A percentile compares a stretch with the other conserved stretches of the same genome.
Conservation (phyloP, 805 yeast species). For the Metschnikowia baotianmanensis region DNA sequence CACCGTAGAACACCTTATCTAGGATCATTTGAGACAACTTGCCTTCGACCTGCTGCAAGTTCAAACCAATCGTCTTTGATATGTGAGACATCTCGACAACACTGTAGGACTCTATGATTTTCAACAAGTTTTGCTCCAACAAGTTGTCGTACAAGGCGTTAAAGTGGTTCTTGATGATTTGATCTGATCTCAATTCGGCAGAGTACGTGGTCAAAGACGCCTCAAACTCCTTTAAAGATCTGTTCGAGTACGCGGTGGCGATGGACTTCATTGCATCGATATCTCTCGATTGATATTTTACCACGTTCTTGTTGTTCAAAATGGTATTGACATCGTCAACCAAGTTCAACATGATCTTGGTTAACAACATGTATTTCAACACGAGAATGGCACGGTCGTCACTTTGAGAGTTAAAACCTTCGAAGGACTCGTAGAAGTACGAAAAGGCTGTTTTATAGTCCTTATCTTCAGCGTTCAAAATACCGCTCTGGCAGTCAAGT, state of each 20-base stretch:
- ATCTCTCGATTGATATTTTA: slow-evolving; percentile 75
- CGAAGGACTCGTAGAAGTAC: slow-evolving; percentile 92
- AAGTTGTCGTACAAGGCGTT: slow-evolving; percentile 89
- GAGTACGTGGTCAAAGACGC: slow-evolving; percentile 69
- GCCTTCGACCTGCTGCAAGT: slow-evolving; percentile 85
- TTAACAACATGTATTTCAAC: slow-evolving; percentile 86
- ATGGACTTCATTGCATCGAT: slow-evolving; percentile 96
- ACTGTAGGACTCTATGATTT: slow-evolving; percentile 93
- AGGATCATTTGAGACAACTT: slow-evolving; percentile 94
- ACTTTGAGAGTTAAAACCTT: slow-evolving; percentile 75
- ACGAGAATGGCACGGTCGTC: slow-evolving; percentile 64
- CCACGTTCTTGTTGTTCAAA: slow-evolving; percentile 63
- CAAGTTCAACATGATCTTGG: slow-evolving; percentile 88
- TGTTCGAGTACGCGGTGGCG: slow-evolving; percentile 82
- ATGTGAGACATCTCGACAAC: slow-evolving; percentile 92
- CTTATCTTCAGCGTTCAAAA: slow-evolving; percentile 92
- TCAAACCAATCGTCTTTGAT: slow-evolving; percentile 84
- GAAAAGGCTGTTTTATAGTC: slow-evolving; percentile 96
- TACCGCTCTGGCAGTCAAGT: slow-evolving; percentile 91
- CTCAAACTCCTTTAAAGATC: slow-evolving; percentile 90
- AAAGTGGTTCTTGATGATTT: slow-evolving; percentile 87
- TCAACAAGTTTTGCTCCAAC: slow-evolving; percentile 87
- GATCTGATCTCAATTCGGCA: slow-evolving; percentile 77
- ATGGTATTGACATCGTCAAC: slow-evolving; percentile 83
- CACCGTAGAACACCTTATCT: slow-evolving; percentile 94